These are phyloP conservation scores for Symbiotaphrina buchneri DNA, from an alignment of 495 filamentous ascomycete species.

Conservation along the genomic window DNA sequence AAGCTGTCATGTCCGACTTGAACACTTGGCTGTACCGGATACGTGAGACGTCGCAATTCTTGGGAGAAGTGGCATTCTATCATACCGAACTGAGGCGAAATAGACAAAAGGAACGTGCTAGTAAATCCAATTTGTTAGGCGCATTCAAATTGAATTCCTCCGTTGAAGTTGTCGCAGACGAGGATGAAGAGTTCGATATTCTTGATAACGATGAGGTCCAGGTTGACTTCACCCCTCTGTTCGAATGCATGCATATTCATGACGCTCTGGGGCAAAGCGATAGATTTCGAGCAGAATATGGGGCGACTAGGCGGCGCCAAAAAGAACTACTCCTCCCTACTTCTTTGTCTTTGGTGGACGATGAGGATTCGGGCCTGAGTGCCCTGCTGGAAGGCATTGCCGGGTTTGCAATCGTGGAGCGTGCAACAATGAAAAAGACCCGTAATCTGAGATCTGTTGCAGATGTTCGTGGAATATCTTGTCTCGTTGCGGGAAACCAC, in stretches of 20 bases:
- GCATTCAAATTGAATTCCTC: slow-evolving; percentile 88
- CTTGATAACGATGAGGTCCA: slow-evolving; percentile 83
- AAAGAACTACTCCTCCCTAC: slow-evolving; percentile 72
- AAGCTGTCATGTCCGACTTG: slow-evolving; percentile 89
- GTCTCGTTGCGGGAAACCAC: neutral
- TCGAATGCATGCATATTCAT: slow-evolving; percentile 92
- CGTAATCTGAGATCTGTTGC: slow-evolving; percentile 59
- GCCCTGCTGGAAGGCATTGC: slow-evolving; percentile 80
- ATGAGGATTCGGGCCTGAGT: slow-evolving; percentile 50
- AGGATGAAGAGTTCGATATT: slow-evolving; percentile 85
- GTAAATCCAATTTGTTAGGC: slow-evolving; percentile 42
- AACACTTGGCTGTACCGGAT: slow-evolving; percentile 97
- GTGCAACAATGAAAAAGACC: slow-evolving; percentile 70
- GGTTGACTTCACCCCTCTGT: slow-evolving; percentile 84
- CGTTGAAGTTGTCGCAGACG: slow-evolving; percentile 85
- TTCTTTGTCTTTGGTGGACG: slow-evolving; percentile 43
- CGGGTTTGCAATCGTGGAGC: slow-evolving; percentile 92
- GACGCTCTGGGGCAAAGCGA: slow-evolving; percentile 84
- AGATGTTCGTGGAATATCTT: slow-evolving; percentile 34
- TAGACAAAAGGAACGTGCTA: slow-evolving; percentile 59
- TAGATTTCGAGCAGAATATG: slow-evolving; percentile 76
- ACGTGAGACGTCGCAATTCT: slow-evolving; percentile 80
- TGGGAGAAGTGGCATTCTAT: slow-evolving; percentile 94
- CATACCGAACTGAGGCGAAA: slow-evolving; percentile 74
- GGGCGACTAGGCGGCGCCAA: slow-evolving; percentile 67